Evolutionary conservation across 768 basidiomycete genomes (phyloP), one percentile per base, ranked within the genome.

Genomic region (Lactarius hatsudake): DNA sequence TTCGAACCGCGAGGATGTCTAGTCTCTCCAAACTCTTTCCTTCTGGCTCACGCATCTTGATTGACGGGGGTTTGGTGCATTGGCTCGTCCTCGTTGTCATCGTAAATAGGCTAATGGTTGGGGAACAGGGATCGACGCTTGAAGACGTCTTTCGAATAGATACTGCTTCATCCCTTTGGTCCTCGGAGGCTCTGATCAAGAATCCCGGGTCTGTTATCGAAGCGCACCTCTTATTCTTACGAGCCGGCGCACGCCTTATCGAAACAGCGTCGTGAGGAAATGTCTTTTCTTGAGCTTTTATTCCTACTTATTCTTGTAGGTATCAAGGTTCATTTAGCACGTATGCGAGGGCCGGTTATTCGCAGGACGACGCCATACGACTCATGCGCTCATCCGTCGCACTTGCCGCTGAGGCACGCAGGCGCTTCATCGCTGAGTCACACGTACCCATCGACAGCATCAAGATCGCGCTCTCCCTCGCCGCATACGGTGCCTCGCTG

Each of bases 401-500:
- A 15, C 77, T 87, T 40, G 87, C 89, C 1, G 73, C 72, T 8
- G 75, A 83, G 63, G 88, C 87, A 0, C 78, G 79, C 51, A 56
- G 64, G 4, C 69, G 74, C 3, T 85, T 77, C 67, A 63, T 76
- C 61, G 64, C 72, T 1, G 75, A 74, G 18, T 26, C 69, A 32
- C 30, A 28, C 15, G 30, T 54, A 28, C 30, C 58, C 23, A 67
- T 60, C 59, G 43, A 51, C 54, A 75, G 76, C 58, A 73, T 83
- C 69, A 80, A 77, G 32, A 81, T 93, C 42, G 88, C 84, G 3
- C 80, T 94, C 5, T 91, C 89, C 6, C 76, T 93, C 34, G 91
- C 92, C 20, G 87, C 90, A 0, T 92, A 84, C 71, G 91, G 91
- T 43, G 87, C 89, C 1, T 87, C 83, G 5, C 78, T 91, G 18